A percentile compares a stretch with the other conserved stretches of the same genome.
Evolutionary conservation across 345 rosid species (phyloP).

Genomic region (Aegle marmelos): DNA sequence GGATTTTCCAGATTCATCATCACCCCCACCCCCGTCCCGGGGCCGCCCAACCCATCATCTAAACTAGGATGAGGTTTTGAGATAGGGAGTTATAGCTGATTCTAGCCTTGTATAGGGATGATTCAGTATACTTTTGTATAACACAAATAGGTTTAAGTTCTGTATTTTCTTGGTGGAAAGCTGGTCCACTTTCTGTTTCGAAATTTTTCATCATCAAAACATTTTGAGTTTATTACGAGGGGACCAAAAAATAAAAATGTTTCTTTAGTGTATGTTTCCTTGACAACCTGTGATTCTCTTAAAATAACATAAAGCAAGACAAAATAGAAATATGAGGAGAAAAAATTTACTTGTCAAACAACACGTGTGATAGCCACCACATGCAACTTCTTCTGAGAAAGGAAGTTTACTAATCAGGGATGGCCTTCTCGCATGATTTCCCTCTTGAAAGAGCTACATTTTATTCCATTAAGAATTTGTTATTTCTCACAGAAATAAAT

Average conservation of each 20-base stretch:
- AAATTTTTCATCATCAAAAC: too few relatives aligned
- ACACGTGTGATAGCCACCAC: conserved; percentile 96
- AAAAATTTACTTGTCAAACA: conserved; percentile 62
- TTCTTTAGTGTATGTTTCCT: not conserved
- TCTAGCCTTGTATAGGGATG: too few relatives aligned
- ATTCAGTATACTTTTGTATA: too few relatives aligned
- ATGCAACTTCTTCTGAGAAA: conserved; percentile 68
- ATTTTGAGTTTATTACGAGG: too few relatives aligned
- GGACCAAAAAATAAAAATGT: not conserved
- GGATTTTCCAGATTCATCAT: too few relatives aligned
- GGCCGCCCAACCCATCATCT: too few relatives aligned
- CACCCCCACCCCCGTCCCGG: too few relatives aligned
- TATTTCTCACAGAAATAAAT: conserved; percentile 3
- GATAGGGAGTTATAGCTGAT: too few relatives aligned
- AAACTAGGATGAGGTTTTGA: too few relatives aligned
- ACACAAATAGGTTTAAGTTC: too few relatives aligned
- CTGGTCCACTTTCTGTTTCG: too few relatives aligned
- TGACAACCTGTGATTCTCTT: not conserved
- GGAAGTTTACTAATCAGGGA: conserved; percentile 57
- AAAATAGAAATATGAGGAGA: not conserved
- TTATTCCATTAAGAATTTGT: conserved; percentile 14
- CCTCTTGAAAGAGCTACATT: conserved; percentile 54
- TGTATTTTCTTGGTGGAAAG: too few relatives aligned
- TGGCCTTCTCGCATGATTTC: conserved; percentile 49
- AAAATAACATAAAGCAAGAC: not conserved